These are phyloP conservation scores for Dactylellina parvicollis DNA, from an alignment of 2,329 filamentous ascomycete genomes.

Conservation along the genomic window DNA sequence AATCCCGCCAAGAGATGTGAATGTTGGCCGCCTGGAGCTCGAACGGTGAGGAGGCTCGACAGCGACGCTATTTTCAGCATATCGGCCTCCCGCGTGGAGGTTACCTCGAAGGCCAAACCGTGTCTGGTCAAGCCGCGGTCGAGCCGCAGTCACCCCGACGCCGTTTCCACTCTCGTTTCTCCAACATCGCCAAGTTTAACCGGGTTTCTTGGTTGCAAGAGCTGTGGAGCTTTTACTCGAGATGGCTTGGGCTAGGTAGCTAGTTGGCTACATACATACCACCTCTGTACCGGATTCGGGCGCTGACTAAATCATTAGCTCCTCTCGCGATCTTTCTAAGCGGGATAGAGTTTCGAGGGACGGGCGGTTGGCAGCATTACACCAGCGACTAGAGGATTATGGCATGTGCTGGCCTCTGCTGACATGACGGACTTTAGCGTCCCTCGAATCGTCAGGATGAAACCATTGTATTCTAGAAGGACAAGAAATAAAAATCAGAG, in stretches of 20 bases:
- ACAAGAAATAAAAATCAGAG: slow-evolving; percentile 19
- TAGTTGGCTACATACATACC: too few relatives aligned
- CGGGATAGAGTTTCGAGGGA: slow-evolving; percentile 26
- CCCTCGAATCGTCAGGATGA: slow-evolving; percentile 36
- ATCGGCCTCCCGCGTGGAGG: slow-evolving; percentile 27
- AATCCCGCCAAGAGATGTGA: slow-evolving; percentile 14
- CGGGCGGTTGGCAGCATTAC: slow-evolving; percentile 36
- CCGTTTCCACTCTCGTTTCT: slow-evolving; percentile 12
- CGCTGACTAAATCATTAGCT: slow-evolving; percentile 45
- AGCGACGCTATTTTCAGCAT: slow-evolving; percentile 49
- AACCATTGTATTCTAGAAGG: slow-evolving; percentile 39
- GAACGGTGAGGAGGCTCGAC: slow-evolving; percentile 29
- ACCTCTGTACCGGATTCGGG: slow-evolving; percentile 15
- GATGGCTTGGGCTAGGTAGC: slow-evolving; percentile 6
- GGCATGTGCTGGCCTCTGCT: slow-evolving; percentile 28
- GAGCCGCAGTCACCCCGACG: slow-evolving; percentile 2
- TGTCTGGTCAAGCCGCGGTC: slow-evolving; percentile 16
- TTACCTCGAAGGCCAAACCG: slow-evolving; percentile 24
- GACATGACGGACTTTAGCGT: slow-evolving; percentile 32
- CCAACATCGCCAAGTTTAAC: slow-evolving; percentile 30
- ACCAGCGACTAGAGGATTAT: slow-evolving; percentile 38
- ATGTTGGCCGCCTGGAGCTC: slow-evolving; percentile 26
- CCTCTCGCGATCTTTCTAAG: slow-evolving; percentile 23
- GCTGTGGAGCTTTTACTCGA: slow-evolving; percentile 1
- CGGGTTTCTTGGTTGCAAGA: slow-evolving; percentile 5